These are phyloP conservation scores for Piper betle DNA, from an alignment of 164 flowering plant genomes.

Conservation along the genomic window DNA sequence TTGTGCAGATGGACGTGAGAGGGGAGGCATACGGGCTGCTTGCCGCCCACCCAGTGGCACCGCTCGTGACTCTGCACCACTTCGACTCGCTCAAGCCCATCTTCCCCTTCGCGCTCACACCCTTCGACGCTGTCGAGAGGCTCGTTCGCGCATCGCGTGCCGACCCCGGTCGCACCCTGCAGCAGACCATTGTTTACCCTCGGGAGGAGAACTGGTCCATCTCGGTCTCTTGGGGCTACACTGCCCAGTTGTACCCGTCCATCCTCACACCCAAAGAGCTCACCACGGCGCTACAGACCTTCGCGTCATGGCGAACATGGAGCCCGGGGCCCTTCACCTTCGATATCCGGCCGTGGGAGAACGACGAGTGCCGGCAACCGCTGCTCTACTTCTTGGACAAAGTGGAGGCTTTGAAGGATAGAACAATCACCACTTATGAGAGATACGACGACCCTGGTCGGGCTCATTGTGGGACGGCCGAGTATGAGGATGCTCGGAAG, in stretches of 20 bases:
- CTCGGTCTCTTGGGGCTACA: constrained; percentile 80
- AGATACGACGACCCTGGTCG: constrained; percentile 6
- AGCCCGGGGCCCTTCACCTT: too few species aligned
- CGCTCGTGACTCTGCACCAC: constrained; percentile 78
- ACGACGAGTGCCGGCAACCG: constrained; percentile 32
- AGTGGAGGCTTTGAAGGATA: constrained; percentile 11
- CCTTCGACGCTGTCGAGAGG: constrained; percentile 24
- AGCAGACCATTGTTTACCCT: constrained; percentile 64
- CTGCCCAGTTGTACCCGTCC: constrained; percentile 44
- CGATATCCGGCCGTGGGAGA: constrained; percentile 37
- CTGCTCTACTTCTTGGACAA: constrained; percentile 26
- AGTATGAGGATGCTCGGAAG: constrained; percentile 7
- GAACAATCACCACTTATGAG: constrained; percentile 19
- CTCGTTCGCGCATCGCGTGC: constrained; percentile 25
- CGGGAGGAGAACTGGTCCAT: constrained; percentile 38
- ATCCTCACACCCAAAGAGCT: constrained; percentile 30
- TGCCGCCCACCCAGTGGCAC: constrained; percentile 81
- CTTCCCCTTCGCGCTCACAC: constrained; percentile 32
- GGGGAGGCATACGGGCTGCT: constrained; percentile 45
- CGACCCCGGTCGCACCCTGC: constrained; percentile 56
- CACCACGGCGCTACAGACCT: constrained; percentile 47
- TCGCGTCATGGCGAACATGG: constrained; percentile 49
- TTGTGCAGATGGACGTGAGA: too few species aligned
- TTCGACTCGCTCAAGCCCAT: constrained; percentile 51
- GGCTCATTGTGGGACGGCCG: too few species aligned